Conservation (phyloP, 2,329 filamentous ascomycete genomes). For the Aspergillus sp. region DNA sequence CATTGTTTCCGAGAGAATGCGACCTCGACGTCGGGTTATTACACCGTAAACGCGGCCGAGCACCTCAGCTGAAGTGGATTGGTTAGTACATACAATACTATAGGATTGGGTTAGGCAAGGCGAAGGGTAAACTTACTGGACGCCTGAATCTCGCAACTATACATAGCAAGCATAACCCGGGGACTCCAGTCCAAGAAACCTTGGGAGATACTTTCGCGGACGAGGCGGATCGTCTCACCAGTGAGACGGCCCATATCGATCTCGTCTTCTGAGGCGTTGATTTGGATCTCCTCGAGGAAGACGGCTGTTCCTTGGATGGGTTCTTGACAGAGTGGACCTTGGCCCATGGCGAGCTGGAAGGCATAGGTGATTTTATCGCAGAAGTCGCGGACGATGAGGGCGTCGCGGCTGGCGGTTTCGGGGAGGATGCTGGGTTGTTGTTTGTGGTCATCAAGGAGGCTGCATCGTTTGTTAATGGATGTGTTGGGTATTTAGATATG, state of each 20-base stretch:
- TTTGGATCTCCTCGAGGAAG: slow-evolving; percentile 75
- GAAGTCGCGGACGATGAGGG: slow-evolving; percentile 61
- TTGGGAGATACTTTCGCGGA: slow-evolving; percentile 77
- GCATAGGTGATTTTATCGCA: slow-evolving; percentile 89
- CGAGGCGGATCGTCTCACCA: slow-evolving; percentile 87
- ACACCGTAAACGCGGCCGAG: slow-evolving; percentile 94
- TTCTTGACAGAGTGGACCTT: slow-evolving; percentile 89
- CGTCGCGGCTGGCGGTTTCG: slow-evolving; percentile 26
- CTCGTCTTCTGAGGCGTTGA: slow-evolving; percentile 56
- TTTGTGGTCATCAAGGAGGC: slow-evolving; percentile 40
- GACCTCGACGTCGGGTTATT: slow-evolving; percentile 89
- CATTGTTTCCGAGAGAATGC: slow-evolving; percentile 85
- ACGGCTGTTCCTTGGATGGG: slow-evolving; percentile 92
- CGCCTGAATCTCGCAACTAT: slow-evolving; percentile 95
- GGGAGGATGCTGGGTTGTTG: slow-evolving; percentile 27
- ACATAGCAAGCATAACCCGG: slow-evolving; percentile 95
- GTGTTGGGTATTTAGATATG: background rate
- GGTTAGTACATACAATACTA: background rate
- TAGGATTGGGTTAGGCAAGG: background rate
- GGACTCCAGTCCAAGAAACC: slow-evolving; percentile 96
- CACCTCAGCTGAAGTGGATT: slow-evolving; percentile 67
- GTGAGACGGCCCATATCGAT: slow-evolving; percentile 74
- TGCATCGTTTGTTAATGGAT: slow-evolving; percentile 13
- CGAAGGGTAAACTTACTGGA: slow-evolving; percentile 61
- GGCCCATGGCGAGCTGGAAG: slow-evolving; percentile 86